Percentiles rank a stretch among this genome's conserved stretches.
Evolutionary conservation across 495 filamentous ascomycete species (phyloP).

Genomic region (Lasiosphaeriaceae sp.): DNA sequence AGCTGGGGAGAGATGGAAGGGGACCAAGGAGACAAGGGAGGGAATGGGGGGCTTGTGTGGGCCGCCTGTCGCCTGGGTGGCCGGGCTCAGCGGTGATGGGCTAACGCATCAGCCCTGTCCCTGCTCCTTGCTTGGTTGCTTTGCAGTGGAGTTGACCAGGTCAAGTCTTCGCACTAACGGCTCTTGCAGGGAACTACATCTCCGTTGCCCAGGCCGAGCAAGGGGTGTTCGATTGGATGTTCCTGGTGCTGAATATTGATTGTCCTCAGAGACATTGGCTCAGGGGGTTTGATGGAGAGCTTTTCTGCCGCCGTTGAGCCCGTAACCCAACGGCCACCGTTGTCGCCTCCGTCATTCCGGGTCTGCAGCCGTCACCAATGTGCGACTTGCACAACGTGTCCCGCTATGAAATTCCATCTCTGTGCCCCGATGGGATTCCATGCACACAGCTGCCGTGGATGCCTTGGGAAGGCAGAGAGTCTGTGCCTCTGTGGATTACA

Average conservation of each 20-base stretch:
- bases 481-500: conserved; percentile 8
- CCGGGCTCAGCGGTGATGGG: conserved; percentile 10
- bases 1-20: neutral
- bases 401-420: no score
- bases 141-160: conserved; percentile 23
- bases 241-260: conserved; percentile 9
- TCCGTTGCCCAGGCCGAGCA: conserved; percentile 10
- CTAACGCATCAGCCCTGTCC: conserved; percentile 16
- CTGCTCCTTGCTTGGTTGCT: conserved; percentile 20
- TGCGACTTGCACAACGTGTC: no score
- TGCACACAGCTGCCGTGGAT: conserved; percentile 12
- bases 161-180: conserved; percentile 16
- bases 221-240: neutral
- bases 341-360: no score
- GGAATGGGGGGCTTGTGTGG: conserved; percentile 8
- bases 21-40: conserved; percentile 9
- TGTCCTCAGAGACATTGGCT: no score
- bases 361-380: no score
- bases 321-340: no score
- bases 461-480: conserved; percentile 11
- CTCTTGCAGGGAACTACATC: conserved; percentile 15
- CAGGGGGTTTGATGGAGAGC: neutral
- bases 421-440: no score
- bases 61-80: conserved; percentile 8
- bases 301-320: no score